A percentile compares a stretch with the other conserved stretches of the same genome.
phyloP scores from a whole-genome alignment of 345 rosid genomes.

The Ailanthus altissimus region DNA sequence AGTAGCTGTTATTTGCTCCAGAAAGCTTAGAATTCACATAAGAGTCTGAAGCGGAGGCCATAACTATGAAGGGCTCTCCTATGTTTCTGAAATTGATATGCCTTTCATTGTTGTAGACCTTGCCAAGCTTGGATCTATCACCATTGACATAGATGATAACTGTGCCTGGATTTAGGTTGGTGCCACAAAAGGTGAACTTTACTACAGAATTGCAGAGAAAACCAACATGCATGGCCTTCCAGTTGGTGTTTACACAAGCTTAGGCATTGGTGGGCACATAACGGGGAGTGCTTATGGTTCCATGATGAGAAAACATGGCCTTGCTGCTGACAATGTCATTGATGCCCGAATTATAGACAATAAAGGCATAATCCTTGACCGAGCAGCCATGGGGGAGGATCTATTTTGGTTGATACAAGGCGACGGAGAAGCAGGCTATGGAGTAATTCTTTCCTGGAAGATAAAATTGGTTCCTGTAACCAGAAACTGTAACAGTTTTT shows the following conservation, averaged over 20 bases:
- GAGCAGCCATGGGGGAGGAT: conserved; percentile 8
- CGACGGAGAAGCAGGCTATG: neutral
- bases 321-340: conserved; percentile 1
- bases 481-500: conserved; percentile 4
- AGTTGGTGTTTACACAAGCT: neutral
- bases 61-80: neutral
- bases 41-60: conserved; percentile 11
- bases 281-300: conserved; percentile 8
- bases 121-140: neutral
- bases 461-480: conserved; percentile 8
- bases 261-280: conserved; percentile 8
- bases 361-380: neutral
- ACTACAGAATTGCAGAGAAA: neutral
- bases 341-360: conserved; percentile 2
- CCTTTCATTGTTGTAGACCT: conserved; percentile 1
- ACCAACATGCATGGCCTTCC: conserved; percentile 7
- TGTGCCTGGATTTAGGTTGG: conserved; percentile 8
- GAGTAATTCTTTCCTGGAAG: conserved; percentile 1
- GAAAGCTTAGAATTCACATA: neutral
- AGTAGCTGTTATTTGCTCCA: neutral
- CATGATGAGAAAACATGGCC: conserved; percentile 12
- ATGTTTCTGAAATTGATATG: neutral
- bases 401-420: neutral
- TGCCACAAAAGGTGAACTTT: conserved; percentile 6
- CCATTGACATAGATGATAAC: neutral